These are phyloP conservation scores for Apium graveolens DNA, from an alignment of 129 eudicot genomes.

Conservation along the genomic window DNA sequence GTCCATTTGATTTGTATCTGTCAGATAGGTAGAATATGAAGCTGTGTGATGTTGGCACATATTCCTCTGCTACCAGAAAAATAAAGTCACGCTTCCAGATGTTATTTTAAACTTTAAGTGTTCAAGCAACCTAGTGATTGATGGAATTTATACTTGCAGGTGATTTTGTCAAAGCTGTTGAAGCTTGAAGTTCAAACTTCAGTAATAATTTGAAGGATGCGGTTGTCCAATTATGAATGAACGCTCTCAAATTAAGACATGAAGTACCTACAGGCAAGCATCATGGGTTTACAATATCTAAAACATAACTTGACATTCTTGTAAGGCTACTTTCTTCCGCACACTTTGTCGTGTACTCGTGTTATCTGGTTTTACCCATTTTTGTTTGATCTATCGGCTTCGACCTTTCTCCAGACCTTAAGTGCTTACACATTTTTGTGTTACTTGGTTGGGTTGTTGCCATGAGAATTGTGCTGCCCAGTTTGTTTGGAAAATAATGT, in stretches of 20 bases:
- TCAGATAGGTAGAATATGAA: background rate
- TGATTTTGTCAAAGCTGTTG: constrained; percentile 51
- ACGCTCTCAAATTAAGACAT: background rate
- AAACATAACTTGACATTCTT: constrained; percentile 10
- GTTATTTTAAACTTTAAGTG: background rate
- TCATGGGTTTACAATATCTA: constrained; percentile 17
- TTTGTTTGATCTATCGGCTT: constrained; percentile 16
- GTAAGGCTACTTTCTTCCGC: constrained; percentile 7
- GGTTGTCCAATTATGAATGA: constrained; percentile 27
- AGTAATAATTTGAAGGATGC: constrained; percentile 62
- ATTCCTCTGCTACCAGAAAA: background rate
- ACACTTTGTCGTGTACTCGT: constrained; percentile 8
- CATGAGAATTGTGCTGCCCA: background rate
- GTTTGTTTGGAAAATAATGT: background rate
- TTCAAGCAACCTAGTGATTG: background rate
- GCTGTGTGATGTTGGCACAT: background rate
- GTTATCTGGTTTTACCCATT: constrained; percentile 16
- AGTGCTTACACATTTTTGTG: background rate
- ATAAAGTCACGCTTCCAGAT: background rate
- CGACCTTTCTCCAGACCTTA: background rate
- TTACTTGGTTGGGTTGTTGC: background rate
- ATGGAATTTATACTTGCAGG: constrained; percentile 31
- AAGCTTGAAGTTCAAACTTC: constrained; percentile 56
- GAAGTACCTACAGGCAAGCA: constrained; percentile 1
- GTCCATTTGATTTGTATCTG: background rate